Percentiles rank a stretch among this genome's conserved stretches.
Evolutionary conservation across 1,139 yeast genomes (phyloP).

Genomic region (Pichia sorboxylosa): DNA sequence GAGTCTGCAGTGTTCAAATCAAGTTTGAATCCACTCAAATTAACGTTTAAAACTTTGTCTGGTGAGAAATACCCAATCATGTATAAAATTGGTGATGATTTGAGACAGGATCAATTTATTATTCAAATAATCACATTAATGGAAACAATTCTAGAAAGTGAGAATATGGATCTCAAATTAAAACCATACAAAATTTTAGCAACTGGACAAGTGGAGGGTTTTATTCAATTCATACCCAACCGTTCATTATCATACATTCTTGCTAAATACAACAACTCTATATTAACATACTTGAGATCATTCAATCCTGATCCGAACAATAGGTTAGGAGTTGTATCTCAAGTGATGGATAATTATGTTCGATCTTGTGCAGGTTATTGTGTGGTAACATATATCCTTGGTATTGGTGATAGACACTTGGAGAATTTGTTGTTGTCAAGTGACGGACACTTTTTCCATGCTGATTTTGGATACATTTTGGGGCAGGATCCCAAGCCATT

Average conservation of each 20-base stretch:
- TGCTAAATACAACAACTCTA: slow-evolving; percentile 59
- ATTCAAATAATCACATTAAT: slow-evolving; percentile 83
- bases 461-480: slow-evolving; percentile 91
- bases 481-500: slow-evolving; percentile 98
- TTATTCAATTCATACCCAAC: slow-evolving; percentile 86
- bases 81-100: slow-evolving; percentile 93
- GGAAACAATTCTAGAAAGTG: slow-evolving; percentile 82
- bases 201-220: slow-evolving; percentile 82
- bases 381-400: slow-evolving; percentile 85
- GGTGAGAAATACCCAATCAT: slow-evolving; percentile 59
- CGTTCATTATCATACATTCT: slow-evolving; percentile 79
- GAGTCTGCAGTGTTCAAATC: slow-evolving; percentile 84
- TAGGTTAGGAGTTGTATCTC: slow-evolving; percentile 61
- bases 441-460: slow-evolving; percentile 71
- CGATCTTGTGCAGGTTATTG: slow-evolving; percentile 97
- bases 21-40: slow-evolving; percentile 76
- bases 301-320: slow-evolving; percentile 52
- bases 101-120: slow-evolving; percentile 91
- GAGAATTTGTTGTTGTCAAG: slow-evolving; percentile 65
- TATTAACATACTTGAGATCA: slow-evolving; percentile 54
- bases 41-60: slow-evolving; percentile 46
- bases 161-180: slow-evolving; percentile 75
- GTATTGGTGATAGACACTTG: slow-evolving; percentile 94
- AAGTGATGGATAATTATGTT: slow-evolving; percentile 86
- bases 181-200: slow-evolving; percentile 89